These are phyloP conservation scores for Crithidia sp. DNA, from an alignment of 208 protist genomes.

Conservation along the genomic window DNA sequence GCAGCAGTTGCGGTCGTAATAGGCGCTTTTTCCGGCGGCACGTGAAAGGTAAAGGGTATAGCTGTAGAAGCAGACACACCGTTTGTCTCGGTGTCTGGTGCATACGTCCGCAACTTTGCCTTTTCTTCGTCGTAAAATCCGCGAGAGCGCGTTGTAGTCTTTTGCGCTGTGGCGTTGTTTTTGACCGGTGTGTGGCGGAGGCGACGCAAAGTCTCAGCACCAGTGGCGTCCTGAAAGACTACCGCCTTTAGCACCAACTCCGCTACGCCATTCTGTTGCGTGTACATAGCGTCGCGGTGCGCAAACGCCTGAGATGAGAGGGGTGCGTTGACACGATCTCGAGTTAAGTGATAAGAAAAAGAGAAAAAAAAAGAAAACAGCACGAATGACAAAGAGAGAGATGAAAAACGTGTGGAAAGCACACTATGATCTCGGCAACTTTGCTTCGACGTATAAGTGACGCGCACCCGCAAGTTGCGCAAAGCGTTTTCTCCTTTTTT, in stretches of 20 bases:
- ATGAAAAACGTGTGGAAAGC: not conserved
- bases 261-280: constrained; percentile 12
- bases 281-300: constrained; percentile 16
- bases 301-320: no score
- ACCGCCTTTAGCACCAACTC: constrained; percentile 26
- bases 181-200: no score
- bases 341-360: constrained; percentile 11
- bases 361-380: not conserved
- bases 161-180: not conserved
- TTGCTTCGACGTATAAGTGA: no score
- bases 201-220: not conserved
- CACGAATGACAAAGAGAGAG: not conserved
- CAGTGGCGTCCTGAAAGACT: constrained; percentile 10
- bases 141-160: constrained; percentile 17
- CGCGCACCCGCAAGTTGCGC: no score
- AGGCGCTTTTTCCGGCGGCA: not conserved
- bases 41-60: not conserved
- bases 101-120: no score
- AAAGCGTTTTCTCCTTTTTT: no score
- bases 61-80: no score
- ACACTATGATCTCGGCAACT: no score
- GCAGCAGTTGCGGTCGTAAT: no score
- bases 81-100: no score
- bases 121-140: no score
- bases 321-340: no score